Base-by-base conservation (phyloP, 192 early-diverging fungal genomes). In the Coemansia umbellata region DNA sequence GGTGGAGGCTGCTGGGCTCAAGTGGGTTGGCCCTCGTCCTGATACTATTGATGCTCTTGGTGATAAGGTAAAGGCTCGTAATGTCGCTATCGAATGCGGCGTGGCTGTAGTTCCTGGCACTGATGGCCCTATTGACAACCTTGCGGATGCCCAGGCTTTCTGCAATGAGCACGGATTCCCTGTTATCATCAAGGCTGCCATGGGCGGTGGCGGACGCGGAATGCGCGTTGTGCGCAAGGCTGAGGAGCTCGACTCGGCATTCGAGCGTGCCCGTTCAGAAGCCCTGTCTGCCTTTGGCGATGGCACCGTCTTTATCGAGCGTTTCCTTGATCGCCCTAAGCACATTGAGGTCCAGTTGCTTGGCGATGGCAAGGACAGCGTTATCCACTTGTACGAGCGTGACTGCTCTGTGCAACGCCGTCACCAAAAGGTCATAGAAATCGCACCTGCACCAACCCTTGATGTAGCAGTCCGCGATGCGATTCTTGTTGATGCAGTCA, bases 321-420 rank as follows among this genome's bases (percentile, higher is more conserved):
- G 91, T 31, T 92, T 97, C 66, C 64, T 97, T 31, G 91, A 94
- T 61, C 81, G 79, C 47, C 93, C 95, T 31, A 81, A 87, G 66
- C 95, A 98, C 69, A 95, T 98, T 73, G 95, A 98, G 78, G 94
- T 98, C 24, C 95, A 98, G 79, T 58, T 98, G 13, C 78, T 98
- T 33, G 95, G 88, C 42, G 95, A 85, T 74, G 78, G 80, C 35
- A 75, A 74, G 14, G 95, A 91, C 50, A 94, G 90, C 66, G 85
- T 94, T 17, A 82, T 97, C 19, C 92, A 94, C 60, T 71, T 95
- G 41, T 94, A 81, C 60, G 94, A 95, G 79, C 85, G 95, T 56
- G 95, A 98, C 81, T 98, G 95, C 70, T 95, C 94, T 0, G 91
- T 98, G 33, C 94, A 98, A 79, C 84, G 95, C 51, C 85, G 94